Percentiles rank a stretch among this genome's conserved stretches.
These are phyloP conservation scores for Fusarium globosum DNA, from an alignment of 2,329 filamentous ascomycete species.

Conservation along the genomic window DNA sequence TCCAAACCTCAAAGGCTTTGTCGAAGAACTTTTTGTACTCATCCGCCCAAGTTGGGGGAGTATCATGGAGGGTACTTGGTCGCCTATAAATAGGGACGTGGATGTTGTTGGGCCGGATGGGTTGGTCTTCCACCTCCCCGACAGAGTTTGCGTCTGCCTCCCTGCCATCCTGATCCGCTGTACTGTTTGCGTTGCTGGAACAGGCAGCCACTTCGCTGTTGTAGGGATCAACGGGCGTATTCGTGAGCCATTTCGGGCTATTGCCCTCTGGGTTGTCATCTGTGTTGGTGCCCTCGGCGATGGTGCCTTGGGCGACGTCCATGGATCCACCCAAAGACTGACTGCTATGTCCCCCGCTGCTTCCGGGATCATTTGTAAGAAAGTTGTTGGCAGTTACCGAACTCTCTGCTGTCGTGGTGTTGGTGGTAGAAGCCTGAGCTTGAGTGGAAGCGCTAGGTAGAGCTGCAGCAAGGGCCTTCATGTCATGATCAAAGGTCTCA, in stretches of 20 bases:
- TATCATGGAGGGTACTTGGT: not conserved
- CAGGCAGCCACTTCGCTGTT: not conserved
- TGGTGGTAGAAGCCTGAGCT: not conserved
- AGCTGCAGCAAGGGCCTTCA: not conserved
- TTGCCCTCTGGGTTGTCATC: not conserved
- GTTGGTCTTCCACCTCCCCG: not conserved
- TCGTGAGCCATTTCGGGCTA: not conserved
- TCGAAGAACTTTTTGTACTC: not conserved
- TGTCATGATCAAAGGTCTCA: not conserved
- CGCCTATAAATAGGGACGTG: too few relatives aligned
- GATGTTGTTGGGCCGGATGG: not conserved
- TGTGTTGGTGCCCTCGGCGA: not conserved
- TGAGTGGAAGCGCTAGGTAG: not conserved
- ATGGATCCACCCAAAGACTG: not conserved
- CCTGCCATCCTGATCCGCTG: not conserved
- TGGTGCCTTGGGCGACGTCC: not conserved
- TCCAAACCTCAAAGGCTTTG: not conserved
- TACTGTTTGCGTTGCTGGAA: not conserved
- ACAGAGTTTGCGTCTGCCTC: not conserved
- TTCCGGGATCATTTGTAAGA: not conserved
- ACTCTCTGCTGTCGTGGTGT: not conserved
- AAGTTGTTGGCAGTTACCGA: not conserved
- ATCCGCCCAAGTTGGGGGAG: not conserved
- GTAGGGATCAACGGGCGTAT: not conserved
- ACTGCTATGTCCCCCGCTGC: not conserved